These are phyloP conservation scores for Sugiyamaella qingdaonensis DNA, from an alignment of 805 yeast genomes.

Conservation along the genomic window DNA sequence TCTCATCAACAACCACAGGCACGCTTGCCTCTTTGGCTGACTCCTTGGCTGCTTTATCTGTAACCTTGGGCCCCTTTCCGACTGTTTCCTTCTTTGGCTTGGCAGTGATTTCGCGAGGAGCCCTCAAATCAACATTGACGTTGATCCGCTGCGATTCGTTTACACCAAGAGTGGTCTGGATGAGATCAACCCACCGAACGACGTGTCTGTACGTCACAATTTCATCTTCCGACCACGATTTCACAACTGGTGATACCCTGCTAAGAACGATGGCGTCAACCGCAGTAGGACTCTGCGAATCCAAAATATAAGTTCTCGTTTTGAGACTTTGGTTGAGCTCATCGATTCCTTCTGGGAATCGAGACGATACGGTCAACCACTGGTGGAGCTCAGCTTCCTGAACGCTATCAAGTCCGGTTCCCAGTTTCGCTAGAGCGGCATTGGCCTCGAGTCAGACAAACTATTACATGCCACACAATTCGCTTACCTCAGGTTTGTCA, in stretches of 20 bases:
- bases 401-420: slow-evolving; percentile 33
- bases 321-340: slow-evolving; percentile 67
- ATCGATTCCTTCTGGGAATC: slow-evolving; percentile 50
- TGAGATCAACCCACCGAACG: slow-evolving; percentile 85
- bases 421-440: slow-evolving; percentile 15
- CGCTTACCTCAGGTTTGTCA: slow-evolving; percentile 14
- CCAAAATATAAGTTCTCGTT: slow-evolving; percentile 60
- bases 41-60: slow-evolving; percentile 44
- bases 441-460: slow-evolving; percentile 15
- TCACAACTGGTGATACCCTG: slow-evolving; percentile 56
- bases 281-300: slow-evolving; percentile 50
- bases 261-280: slow-evolving; percentile 73
- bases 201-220: slow-evolving; percentile 72
- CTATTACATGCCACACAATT: background rate
- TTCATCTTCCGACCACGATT: slow-evolving; percentile 53
- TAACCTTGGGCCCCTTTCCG: slow-evolving; percentile 38
- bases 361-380: slow-evolving; percentile 68
- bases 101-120: slow-evolving; percentile 70
- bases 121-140: slow-evolving; percentile 55
- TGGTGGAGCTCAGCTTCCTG: slow-evolving; percentile 74
- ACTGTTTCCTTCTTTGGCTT: slow-evolving; percentile 33
- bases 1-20: background rate
- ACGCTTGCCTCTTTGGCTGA: background rate
- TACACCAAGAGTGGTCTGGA: slow-evolving; percentile 59
- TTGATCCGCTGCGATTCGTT: slow-evolving; percentile 50